phyloP scores from a whole-genome alignment of 306 rosid species.

The Cucurbita pepo region DNA sequence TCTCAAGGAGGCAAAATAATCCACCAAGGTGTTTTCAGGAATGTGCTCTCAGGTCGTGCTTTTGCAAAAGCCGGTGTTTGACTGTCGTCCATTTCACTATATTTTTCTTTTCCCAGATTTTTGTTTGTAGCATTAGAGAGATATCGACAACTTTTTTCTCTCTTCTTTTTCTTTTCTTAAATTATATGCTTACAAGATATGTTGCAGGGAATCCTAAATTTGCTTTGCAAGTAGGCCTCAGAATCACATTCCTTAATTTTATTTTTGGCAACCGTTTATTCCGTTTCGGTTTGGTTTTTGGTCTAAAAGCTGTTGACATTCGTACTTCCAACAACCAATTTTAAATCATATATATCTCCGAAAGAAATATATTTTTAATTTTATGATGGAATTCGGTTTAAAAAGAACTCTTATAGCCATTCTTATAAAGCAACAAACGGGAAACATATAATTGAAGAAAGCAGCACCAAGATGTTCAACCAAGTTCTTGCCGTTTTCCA shows the following conservation, averaged over 20 bases:
- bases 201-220: background rate
- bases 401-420: no score
- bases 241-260: conserved; percentile 2
- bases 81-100: background rate
- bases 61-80: background rate
- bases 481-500: background rate
- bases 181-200: background rate
- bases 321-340: background rate
- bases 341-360: background rate
- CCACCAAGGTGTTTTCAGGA: background rate
- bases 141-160: background rate
- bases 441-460: no score
- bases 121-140: background rate
- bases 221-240: background rate
- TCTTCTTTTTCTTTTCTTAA: background rate
- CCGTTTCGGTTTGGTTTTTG: background rate
- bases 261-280: background rate
- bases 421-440: no score
- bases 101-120: background rate
- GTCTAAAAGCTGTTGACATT: background rate
- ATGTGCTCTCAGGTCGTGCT: background rate
- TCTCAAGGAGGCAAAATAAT: background rate
- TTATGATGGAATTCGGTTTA: no score
- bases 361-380: no score
- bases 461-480: no score